phyloP scores from a whole-genome alignment of 2,329 filamentous ascomycete species.

The Plenodomus lindquistii region DNA sequence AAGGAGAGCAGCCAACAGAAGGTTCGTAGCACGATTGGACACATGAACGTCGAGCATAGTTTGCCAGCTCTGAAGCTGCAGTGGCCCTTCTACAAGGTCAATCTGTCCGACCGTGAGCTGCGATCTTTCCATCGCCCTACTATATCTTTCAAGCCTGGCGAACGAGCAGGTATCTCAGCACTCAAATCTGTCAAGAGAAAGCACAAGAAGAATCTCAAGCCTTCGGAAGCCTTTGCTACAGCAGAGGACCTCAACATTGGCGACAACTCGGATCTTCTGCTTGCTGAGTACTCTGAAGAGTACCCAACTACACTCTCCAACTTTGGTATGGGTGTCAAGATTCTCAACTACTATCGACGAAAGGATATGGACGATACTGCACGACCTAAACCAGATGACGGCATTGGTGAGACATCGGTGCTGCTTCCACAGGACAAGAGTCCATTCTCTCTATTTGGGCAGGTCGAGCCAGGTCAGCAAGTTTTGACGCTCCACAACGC shows the following conservation, averaged over 20 bases:
- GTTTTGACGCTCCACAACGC: constrained; percentile 91
- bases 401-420: constrained; percentile 82
- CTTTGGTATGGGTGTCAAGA: constrained; percentile 93
- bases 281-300: constrained; percentile 96
- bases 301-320: constrained; percentile 90
- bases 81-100: constrained; percentile 95
- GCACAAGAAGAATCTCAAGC: constrained; percentile 75
- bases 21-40: constrained; percentile 87
- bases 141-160: constrained; percentile 71
- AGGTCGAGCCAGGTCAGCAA: constrained; percentile 86
- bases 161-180: constrained; percentile 72
- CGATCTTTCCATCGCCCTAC: constrained; percentile 83
- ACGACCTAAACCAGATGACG: constrained; percentile 70
- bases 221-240: constrained; percentile 75
- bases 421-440: constrained; percentile 93
- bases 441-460: constrained; percentile 92
- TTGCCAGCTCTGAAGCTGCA: constrained; percentile 88
- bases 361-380: constrained; percentile 75
- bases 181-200: constrained; percentile 74
- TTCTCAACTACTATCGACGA: constrained; percentile 95
- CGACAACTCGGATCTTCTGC: constrained; percentile 84
- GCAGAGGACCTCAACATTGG: constrained; percentile 83
- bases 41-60: constrained; percentile 91
- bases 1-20: constrained; percentile 98
- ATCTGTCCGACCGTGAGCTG: constrained; percentile 71